Evolutionary conservation across 2,329 filamentous ascomycete genomes (phyloP), one percentile per base, ranked within the genome.

Genomic region (Kalmusia sp.): DNA sequence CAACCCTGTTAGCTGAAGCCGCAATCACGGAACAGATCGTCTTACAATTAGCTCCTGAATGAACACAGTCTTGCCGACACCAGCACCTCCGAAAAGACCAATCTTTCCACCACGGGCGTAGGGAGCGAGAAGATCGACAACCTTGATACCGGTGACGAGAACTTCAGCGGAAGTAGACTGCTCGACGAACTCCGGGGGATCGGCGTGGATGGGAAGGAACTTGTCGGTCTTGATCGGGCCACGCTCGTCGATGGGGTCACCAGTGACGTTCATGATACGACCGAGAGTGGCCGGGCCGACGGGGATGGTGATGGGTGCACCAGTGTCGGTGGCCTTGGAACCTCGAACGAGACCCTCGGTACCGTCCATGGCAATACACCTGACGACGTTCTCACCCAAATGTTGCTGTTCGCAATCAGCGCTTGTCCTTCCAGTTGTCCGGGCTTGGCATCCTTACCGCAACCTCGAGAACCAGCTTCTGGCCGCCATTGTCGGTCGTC

Each of bases 51-150:
- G 84, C 85, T 99, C 95, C 87, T 99, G 95, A 81, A 99, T 99
- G 87, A 98, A 99, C 79, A 99, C 95, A 79, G 95, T 99, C 90
- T 99, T 99, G 82, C 95, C 95, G 86, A 99, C 95, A 96, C 95
- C 95, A 74, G 95, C 95, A 93, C 95, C 95, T 84, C 95, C 95
- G 84, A 99, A 99, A 71, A 99, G 92, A 91, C 95, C 95, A 87
- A 99, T 99, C 90, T 99, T 99, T 88, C 95, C 95, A 92, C 95
- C 95, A 96, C 95, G 95, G 79, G 95, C 95, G 82, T 99, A 99
- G 75, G 95, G 95, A 73, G 95, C 95, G 76, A 99, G 88, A 68
- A 99, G 87, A 80, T 99, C 95, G 83, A 99, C 95, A 80, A 99
- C 95, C 90, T 99, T 99, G 88, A 99, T 99, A 89, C 95, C 95